These are phyloP conservation scores for Ramichloridium luteum DNA, from an alignment of 2,329 filamentous ascomycete species.

Conservation along the genomic window DNA sequence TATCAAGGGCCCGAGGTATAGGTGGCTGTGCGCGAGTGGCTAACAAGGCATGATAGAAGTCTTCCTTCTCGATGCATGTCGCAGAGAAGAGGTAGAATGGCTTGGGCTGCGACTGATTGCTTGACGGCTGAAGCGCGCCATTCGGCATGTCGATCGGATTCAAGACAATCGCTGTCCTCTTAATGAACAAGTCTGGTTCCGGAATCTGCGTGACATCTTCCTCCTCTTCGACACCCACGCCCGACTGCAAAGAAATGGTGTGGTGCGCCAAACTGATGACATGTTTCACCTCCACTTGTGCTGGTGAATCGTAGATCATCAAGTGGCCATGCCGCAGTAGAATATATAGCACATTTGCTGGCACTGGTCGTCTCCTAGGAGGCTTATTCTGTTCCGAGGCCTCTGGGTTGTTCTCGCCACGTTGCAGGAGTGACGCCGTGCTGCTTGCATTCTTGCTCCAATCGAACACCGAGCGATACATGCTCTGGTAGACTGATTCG, in stretches of 20 bases:
- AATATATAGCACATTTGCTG: conserved; percentile 23
- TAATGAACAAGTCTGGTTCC: conserved; percentile 91
- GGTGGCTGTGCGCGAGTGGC: conserved; percentile 57
- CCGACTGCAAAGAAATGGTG: conserved; percentile 71
- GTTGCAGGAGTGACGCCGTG: conserved; percentile 14
- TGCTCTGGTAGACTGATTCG: conserved; percentile 91
- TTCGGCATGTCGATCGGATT: conserved; percentile 17
- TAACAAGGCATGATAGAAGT: conserved; percentile 90
- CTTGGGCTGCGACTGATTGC: conserved; percentile 37
- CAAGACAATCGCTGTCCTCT: conserved; percentile 41
- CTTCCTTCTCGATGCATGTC: conserved; percentile 91
- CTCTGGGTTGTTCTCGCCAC: conserved; percentile 6
- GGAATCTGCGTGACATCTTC: conserved; percentile 53
- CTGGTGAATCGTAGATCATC: conserved; percentile 93
- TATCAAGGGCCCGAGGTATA: conserved; percentile 62
- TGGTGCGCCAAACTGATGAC: conserved; percentile 89
- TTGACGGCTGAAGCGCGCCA: conserved; percentile 11
- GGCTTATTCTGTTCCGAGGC: conserved; percentile 2
- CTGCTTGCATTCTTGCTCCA: conserved; percentile 43
- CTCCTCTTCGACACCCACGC: conserved; percentile 25
- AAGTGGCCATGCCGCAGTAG: conserved; percentile 70
- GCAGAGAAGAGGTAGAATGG: conserved; percentile 93
- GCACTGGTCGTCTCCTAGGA: conserved; percentile 10
- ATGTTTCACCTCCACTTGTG: conserved; percentile 89
- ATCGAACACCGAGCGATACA: conserved; percentile 95